phyloP scores from a whole-genome alignment of 345 rosid genomes.

The Citrus australasica region DNA sequence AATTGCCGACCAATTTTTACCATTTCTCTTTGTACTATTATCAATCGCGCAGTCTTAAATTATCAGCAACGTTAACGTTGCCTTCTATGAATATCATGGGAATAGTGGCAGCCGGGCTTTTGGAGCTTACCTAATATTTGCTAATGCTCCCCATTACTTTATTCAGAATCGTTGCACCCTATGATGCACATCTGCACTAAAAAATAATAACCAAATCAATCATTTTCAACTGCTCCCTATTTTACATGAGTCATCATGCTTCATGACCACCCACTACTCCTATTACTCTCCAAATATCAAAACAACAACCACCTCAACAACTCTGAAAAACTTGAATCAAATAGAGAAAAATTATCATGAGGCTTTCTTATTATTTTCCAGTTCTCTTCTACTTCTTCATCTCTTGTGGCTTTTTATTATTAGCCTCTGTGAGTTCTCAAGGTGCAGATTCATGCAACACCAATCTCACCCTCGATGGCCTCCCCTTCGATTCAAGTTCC shows the following conservation, averaged over 20 bases:
- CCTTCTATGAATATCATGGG: not conserved
- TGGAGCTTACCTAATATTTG: not conserved
- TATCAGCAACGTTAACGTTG: not conserved
- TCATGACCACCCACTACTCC: not conserved
- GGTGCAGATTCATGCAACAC: constrained; percentile 41
- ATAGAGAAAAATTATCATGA: not conserved
- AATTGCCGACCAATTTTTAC: not conserved
- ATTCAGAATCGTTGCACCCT: not conserved
- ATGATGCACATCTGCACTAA: not conserved
- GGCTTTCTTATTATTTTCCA: not conserved
- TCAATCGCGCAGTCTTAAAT: not conserved
- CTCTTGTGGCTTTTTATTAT: not conserved
- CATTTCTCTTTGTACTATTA: not conserved
- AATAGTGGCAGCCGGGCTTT: not conserved
- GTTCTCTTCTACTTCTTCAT: constrained; percentile 2
- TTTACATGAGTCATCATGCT: not conserved
- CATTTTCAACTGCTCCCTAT: constrained; percentile 4
- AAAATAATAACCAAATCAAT: not conserved
- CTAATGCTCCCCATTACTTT: not conserved
- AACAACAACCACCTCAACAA: not conserved
- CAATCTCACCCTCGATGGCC: constrained; percentile 27
- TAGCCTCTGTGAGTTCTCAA: constrained; percentile 23
- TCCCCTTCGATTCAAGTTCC: constrained; percentile 38
- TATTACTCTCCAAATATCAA: not conserved
- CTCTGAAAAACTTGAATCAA: not conserved